phyloP scores from a whole-genome alignment of 495 filamentous ascomycete species.

The Patellaria atrata region DNA sequence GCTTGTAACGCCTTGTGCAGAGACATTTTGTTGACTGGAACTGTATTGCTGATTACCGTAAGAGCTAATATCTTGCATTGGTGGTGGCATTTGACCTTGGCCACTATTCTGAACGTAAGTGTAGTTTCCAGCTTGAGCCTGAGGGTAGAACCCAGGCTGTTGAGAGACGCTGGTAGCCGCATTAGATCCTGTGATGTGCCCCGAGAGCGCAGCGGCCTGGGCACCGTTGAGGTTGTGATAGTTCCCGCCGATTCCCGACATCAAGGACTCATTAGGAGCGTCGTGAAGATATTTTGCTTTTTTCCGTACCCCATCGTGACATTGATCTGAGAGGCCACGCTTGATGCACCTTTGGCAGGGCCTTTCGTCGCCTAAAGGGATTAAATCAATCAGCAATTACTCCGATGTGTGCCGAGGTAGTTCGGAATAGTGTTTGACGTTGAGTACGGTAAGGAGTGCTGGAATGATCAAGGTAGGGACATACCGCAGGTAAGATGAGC shows the following conservation, averaged over 20 bases:
- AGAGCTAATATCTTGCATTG: conserved; percentile 18
- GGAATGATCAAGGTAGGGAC: conserved; percentile 27
- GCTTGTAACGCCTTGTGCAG: conserved; percentile 27
- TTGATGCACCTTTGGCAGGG: conserved; percentile 92
- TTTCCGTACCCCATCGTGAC: conserved; percentile 91
- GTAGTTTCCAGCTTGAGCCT: conserved; percentile 19
- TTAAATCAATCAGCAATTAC: conserved; percentile 1
- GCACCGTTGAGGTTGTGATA: conserved; percentile 30
- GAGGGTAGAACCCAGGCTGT: conserved; percentile 9
- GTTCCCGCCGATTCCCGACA: conserved; percentile 41
- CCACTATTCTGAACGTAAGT: conserved; percentile 9
- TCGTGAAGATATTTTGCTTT: conserved; percentile 99
- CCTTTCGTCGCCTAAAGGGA: conserved; percentile 55
- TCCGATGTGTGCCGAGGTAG: no score
- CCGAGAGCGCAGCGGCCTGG: conserved; percentile 3
- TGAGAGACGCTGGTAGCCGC: conserved; percentile 6
- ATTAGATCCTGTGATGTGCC: conserved; percentile 1
- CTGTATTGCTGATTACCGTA: conserved; percentile 21
- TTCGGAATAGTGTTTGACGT: conserved; percentile 4
- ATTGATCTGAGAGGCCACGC: conserved; percentile 73
- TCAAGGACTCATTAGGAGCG: conserved; percentile 64
- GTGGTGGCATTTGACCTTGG: conserved; percentile 16
- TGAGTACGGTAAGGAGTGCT: conserved; percentile 1
- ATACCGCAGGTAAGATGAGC: conserved; percentile 97
- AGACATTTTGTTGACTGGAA: conserved; percentile 20